A percentile compares a stretch with the other conserved stretches of the same genome.
Conservation (phyloP, 768 basidiomycete species). For the Cystofilobasidium macerans region DNA sequence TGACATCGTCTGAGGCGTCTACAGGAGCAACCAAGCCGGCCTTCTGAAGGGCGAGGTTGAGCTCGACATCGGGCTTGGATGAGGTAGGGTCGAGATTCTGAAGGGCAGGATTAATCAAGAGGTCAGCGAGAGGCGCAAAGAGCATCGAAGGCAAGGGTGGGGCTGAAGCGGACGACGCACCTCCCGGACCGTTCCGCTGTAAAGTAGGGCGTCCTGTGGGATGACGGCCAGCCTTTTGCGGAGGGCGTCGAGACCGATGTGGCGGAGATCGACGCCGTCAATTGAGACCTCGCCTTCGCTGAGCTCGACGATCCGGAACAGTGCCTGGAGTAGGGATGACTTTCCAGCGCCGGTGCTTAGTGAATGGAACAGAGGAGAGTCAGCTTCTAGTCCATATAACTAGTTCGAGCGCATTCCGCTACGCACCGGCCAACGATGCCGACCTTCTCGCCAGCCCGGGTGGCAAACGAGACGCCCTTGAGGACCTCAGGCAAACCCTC, state of each 20-base stretch:
- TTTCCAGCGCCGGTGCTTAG: constrained; percentile 20
- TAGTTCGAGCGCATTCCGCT: constrained; percentile 27
- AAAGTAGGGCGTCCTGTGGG: constrained; percentile 53
- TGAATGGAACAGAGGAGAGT: constrained; percentile 21
- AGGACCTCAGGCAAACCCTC: constrained; percentile 67
- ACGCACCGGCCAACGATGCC: constrained; percentile 51
- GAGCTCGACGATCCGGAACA: constrained; percentile 52
- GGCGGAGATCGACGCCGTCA: constrained; percentile 48
- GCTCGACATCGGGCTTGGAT: constrained; percentile 48
- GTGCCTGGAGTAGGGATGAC: constrained; percentile 40
- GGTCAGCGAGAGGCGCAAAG: background rate
- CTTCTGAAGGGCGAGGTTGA: constrained; percentile 52
- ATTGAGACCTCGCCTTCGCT: constrained; percentile 50
- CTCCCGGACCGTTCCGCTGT: constrained; percentile 35
- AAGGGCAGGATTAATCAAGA: background rate
- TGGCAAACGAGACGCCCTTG: constrained; percentile 58
- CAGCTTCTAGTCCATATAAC: background rate
- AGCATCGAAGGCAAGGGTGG: too few species aligned
- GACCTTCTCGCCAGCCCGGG: constrained; percentile 68
- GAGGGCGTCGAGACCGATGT: constrained; percentile 49
- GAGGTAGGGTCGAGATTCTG: constrained; percentile 46
- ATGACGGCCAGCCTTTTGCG: constrained; percentile 53
- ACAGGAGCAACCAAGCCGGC: constrained; percentile 49
- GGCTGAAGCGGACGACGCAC: background rate
- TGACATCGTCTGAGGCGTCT: constrained; percentile 41